Conservation (phyloP, 2,329 filamentous ascomycete genomes). For the Diaporthe capsici region DNA sequence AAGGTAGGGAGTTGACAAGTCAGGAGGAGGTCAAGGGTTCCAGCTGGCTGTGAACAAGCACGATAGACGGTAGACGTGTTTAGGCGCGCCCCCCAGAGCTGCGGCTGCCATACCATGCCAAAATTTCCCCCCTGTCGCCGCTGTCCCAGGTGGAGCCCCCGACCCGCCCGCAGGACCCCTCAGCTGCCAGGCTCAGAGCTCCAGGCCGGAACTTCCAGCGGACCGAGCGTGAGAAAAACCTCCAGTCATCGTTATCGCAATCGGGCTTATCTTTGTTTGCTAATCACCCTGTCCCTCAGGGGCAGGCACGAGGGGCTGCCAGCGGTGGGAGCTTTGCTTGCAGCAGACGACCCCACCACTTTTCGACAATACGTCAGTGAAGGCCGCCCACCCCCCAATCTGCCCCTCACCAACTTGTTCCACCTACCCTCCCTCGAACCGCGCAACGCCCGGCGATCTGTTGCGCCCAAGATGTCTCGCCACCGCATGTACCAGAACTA, state of each 20-base stretch:
- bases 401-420: conserved; percentile 7
- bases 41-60: conserved; percentile 15
- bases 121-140: conserved; percentile 33
- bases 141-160: conserved; percentile 25
- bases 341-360: not conserved
- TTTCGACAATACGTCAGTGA: conserved; percentile 25
- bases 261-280: not conserved
- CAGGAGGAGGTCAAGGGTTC: conserved; percentile 25
- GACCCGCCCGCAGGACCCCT: conserved; percentile 24
- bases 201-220: conserved; percentile 12
- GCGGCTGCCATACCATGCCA: conserved; percentile 28
- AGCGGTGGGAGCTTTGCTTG: no score
- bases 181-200: conserved; percentile 29
- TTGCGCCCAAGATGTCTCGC: conserved; percentile 58
- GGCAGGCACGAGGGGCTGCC: no score
- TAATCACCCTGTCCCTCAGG: not conserved
- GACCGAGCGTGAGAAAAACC: conserved; percentile 2
- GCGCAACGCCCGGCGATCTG: not conserved
- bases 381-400: not conserved
- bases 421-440: not conserved
- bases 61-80: conserved; percentile 30
- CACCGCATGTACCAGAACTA: conserved; percentile 63
- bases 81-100: conserved; percentile 34
- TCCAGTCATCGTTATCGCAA: not conserved
- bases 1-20: conserved; percentile 5